Evolutionary conservation across 139 green algal species (phyloP), one percentile per base, ranked within the genome.

Genomic region (Haematococcus sp.): DNA sequence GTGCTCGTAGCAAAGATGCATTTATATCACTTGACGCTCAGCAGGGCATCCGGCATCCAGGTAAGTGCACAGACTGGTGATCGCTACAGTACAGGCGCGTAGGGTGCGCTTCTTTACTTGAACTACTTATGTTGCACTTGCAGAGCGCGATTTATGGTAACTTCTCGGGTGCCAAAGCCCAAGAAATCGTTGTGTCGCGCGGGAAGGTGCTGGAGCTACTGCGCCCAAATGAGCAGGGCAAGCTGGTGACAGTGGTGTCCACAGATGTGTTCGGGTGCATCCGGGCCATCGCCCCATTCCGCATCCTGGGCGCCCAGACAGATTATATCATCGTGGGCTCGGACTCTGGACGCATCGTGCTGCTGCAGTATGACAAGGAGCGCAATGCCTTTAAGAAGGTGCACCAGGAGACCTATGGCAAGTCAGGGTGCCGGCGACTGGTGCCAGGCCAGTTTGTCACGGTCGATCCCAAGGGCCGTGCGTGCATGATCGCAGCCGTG

Each of bases 331-430:
- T 97, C 11, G 68, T 97, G 13, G 96, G 94, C 23, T 96, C 90
- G 16, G 96, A 99, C 76, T 93, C 86, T 0, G 96, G 96, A 0
- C 84, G 96, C 35, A 92, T 99, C 61, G 93, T 98, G 23, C 94
- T 99, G 30, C 81, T 99, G 17, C 86, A 97, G 76, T 99, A 90
- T 69, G 88, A 90, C 72, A 91, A 91, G 72, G 89, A 94, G 2
- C 94, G 91, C 66, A 93, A 91, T 66, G 25, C 49, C 13, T 99
- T 97, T 73, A 82, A 91, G 19, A 97, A 97, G 81, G 79, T 93
- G 28, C 95, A 99, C 79, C 92, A 98, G 81, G 96, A 99, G 85
- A 98, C 96, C 7, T 99, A 94, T 82, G 96, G 96, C 55, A 94
- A 95, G 76, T 94, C 87, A 30, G 96, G 96, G 2, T 97, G 90